These are phyloP conservation scores for Fagus crenata DNA, from an alignment of 306 rosid genomes.

Conservation along the genomic window DNA sequence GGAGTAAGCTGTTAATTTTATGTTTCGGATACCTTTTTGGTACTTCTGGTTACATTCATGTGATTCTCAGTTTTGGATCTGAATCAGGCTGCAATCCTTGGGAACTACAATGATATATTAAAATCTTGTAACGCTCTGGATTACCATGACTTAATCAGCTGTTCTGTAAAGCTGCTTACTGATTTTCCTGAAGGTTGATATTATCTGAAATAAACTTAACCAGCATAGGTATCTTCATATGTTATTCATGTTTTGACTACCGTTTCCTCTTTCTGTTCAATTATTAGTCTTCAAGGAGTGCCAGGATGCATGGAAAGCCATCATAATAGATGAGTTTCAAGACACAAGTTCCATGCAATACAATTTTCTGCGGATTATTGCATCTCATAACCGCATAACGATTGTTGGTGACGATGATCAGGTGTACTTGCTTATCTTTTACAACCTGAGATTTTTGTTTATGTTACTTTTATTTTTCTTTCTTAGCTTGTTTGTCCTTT, in stretches of 20 bases:
- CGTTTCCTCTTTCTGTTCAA: constrained; percentile 9
- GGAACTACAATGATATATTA: constrained; percentile 67
- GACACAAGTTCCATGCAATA: constrained; percentile 97
- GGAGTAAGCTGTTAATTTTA: constrained; percentile 64
- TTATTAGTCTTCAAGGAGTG: constrained; percentile 71
- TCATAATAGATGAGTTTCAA: constrained; percentile 94
- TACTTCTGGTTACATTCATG: constrained; percentile 23
- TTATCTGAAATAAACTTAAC: constrained; percentile 24
- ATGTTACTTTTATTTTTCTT: constrained; percentile 24
- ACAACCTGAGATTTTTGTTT: constrained; percentile 8
- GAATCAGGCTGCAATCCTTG: constrained; percentile 77
- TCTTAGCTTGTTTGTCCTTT: neutral
- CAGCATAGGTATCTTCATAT: constrained; percentile 19
- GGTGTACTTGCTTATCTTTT: constrained; percentile 39
- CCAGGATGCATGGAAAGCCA: constrained; percentile 76
- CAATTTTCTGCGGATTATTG: constrained; percentile 64
- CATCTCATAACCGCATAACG: constrained; percentile 70
- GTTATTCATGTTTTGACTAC: constrained; percentile 41
- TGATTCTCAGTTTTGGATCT: constrained; percentile 37
- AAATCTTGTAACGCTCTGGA: constrained; percentile 89
- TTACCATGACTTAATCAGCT: constrained; percentile 91
- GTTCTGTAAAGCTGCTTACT: constrained; percentile 78
- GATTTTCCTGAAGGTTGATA: constrained; percentile 81
- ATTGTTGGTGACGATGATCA: constrained; percentile 98
- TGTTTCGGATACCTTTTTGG: constrained; percentile 22